These are phyloP conservation scores for Hyphopichia buzzinii DNA, from an alignment of 1,139 yeast species.

Conservation along the genomic window DNA sequence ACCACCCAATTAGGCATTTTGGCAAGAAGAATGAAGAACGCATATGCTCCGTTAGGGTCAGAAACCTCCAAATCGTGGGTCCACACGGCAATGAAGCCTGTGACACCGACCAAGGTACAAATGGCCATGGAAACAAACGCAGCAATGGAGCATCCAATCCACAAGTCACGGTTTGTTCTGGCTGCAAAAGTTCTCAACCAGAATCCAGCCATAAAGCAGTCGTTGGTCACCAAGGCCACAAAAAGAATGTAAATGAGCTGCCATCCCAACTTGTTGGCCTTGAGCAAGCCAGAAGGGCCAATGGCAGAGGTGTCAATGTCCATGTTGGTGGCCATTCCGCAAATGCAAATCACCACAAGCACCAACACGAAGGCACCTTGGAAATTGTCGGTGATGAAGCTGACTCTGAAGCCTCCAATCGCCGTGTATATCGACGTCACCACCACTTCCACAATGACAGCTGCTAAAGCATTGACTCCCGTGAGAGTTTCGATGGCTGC, in stretches of 20 bases:
- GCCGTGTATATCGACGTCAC: conserved; percentile 87
- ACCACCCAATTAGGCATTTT: conserved; percentile 86
- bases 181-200: conserved; percentile 96
- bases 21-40: conserved; percentile 67
- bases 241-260: conserved; percentile 80
- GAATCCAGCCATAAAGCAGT: conserved; percentile 85
- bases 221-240: conserved; percentile 87
- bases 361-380: conserved; percentile 77
- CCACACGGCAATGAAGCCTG: conserved; percentile 93
- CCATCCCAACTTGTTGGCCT: conserved; percentile 78
- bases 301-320: conserved; percentile 63
- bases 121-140: conserved; percentile 62
- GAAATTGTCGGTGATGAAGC: conserved; percentile 83
- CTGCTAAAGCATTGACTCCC: conserved; percentile 76
- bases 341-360: conserved; percentile 65
- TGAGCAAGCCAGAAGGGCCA: conserved; percentile 62
- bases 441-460: conserved; percentile 80
- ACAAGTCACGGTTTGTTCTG: conserved; percentile 68
- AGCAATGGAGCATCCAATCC: conserved; percentile 75
- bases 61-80: conserved; percentile 66
- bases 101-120: conserved; percentile 70
- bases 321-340: conserved; percentile 79
- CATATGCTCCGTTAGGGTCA: conserved; percentile 59
- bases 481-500: conserved; percentile 76
- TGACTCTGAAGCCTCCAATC: conserved; percentile 86